Evolutionary conservation across 805 yeast genomes (phyloP).

Genomic region (Clavispora phyllophila): DNA sequence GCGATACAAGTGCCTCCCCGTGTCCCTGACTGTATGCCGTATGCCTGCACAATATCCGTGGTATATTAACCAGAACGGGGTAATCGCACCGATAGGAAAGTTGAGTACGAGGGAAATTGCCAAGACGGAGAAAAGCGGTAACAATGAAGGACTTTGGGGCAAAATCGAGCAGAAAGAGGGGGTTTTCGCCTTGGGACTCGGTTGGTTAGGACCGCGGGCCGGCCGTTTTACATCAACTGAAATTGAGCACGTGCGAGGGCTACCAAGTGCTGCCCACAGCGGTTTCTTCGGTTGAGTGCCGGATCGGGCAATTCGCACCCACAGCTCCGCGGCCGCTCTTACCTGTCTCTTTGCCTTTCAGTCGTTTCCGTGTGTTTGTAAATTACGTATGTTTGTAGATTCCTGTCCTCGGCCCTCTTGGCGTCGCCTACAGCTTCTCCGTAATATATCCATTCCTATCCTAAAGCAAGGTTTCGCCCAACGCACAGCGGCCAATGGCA

Average conservation of each 20-base stretch:
- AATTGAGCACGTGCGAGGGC: background rate
- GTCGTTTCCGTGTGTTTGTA: too few species aligned
- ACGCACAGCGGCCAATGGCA: constrained; percentile 87
- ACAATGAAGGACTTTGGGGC: too few species aligned
- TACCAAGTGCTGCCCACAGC: too few species aligned
- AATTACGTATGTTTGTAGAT: too few species aligned
- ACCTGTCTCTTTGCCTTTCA: too few species aligned
- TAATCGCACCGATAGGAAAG: background rate
- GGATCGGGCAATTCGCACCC: background rate
- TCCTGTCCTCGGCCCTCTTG: too few species aligned
- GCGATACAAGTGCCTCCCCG: background rate
- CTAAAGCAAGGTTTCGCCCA: constrained; percentile 82
- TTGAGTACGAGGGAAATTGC: background rate
- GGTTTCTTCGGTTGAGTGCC: too few species aligned
- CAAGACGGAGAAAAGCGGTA: background rate
- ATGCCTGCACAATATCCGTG: background rate
- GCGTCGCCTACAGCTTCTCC: background rate
- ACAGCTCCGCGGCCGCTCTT: too few species aligned
- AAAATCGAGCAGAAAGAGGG: too few species aligned
- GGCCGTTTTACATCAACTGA: background rate
- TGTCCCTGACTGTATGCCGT: background rate
- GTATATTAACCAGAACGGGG: background rate
- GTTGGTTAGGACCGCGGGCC: background rate
- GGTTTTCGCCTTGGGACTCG: background rate
- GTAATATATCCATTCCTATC: background rate